Conservation (phyloP, 768 basidiomycete genomes). For the Asterophora parasitica region DNA sequence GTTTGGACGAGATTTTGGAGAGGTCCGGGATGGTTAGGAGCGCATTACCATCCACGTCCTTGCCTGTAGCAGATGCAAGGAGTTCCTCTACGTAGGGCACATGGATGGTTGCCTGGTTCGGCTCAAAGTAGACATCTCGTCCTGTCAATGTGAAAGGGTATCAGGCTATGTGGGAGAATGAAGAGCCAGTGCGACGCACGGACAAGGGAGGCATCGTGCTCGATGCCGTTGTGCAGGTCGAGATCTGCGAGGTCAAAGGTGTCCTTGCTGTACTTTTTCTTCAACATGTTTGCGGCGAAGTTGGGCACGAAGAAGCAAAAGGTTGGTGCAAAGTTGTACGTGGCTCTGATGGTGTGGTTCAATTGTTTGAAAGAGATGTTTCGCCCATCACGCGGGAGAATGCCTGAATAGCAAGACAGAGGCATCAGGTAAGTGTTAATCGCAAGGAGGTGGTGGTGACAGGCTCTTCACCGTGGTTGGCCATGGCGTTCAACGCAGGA, state of each 20-base stretch:
- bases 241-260: slow-evolving; percentile 64
- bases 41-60: slow-evolving; percentile 39
- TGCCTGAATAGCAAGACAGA: slow-evolving; percentile 38
- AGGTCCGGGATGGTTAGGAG: slow-evolving; percentile 57
- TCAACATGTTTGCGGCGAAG: slow-evolving; percentile 52
- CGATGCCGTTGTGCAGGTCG: slow-evolving; percentile 70
- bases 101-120: slow-evolving; percentile 52
- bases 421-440: not conserved
- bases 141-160: slow-evolving; percentile 37
- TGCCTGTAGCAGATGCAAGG: slow-evolving; percentile 54
- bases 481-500: slow-evolving; percentile 67
- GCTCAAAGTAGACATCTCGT: slow-evolving; percentile 37
- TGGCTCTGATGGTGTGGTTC: slow-evolving; percentile 37
- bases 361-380: slow-evolving; percentile 61
- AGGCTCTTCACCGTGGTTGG: slow-evolving; percentile 63
- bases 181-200: slow-evolving; percentile 38
- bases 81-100: slow-evolving; percentile 50
- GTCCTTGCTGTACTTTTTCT: slow-evolving; percentile 52
- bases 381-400: slow-evolving; percentile 59
- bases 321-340: slow-evolving; percentile 66
- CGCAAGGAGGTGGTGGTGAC: slow-evolving; percentile 17
- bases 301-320: slow-evolving; percentile 68
- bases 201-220: slow-evolving; percentile 61
- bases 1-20: slow-evolving; percentile 50
- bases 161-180: slow-evolving; percentile 1